phyloP scores from a whole-genome alignment of 805 yeast species.

The Candida pseudofarinosa region DNA sequence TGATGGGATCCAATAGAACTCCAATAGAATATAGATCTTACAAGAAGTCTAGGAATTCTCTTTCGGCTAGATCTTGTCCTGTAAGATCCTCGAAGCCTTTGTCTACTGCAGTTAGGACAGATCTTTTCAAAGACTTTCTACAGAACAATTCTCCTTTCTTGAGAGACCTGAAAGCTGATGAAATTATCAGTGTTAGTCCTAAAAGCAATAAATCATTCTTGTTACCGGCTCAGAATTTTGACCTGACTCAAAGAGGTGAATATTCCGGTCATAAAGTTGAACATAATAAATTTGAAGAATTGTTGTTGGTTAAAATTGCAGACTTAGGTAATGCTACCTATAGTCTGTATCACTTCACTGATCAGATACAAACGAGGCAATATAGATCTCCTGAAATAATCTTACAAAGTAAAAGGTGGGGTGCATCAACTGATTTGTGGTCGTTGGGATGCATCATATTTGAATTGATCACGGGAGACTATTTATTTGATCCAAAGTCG shows the following conservation, averaged over 20 bases:
- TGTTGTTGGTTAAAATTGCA: slow-evolving; percentile 65
- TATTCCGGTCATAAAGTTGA: neutral
- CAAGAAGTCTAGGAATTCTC: slow-evolving; percentile 11
- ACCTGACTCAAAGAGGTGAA: neutral
- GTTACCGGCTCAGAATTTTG: neutral
- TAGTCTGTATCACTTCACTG: slow-evolving; percentile 73
- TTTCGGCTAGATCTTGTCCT: slow-evolving; percentile 21
- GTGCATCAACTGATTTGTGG: slow-evolving; percentile 61
- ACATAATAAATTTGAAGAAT: neutral
- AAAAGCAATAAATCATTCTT: neutral
- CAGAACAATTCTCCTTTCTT: neutral
- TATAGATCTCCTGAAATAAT: slow-evolving; percentile 81
- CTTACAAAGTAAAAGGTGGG: slow-evolving; percentile 46
- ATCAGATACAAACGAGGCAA: slow-evolving; percentile 89
- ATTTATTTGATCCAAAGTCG: slow-evolving; percentile 55
- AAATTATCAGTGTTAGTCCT: slow-evolving; percentile 2
- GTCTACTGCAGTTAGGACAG: slow-evolving; percentile 37
- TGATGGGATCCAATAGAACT: neutral
- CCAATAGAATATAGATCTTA: slow-evolving; percentile 5
- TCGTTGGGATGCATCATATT: slow-evolving; percentile 55
- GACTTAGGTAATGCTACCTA: slow-evolving; percentile 93
- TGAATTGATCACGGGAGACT: slow-evolving; percentile 60
- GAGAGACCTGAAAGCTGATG: neutral
- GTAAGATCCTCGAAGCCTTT: slow-evolving; percentile 47
- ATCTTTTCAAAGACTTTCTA: slow-evolving; percentile 9